phyloP scores from a whole-genome alignment of 139 green algal species.

The Chlorella vulgaris region DNA sequence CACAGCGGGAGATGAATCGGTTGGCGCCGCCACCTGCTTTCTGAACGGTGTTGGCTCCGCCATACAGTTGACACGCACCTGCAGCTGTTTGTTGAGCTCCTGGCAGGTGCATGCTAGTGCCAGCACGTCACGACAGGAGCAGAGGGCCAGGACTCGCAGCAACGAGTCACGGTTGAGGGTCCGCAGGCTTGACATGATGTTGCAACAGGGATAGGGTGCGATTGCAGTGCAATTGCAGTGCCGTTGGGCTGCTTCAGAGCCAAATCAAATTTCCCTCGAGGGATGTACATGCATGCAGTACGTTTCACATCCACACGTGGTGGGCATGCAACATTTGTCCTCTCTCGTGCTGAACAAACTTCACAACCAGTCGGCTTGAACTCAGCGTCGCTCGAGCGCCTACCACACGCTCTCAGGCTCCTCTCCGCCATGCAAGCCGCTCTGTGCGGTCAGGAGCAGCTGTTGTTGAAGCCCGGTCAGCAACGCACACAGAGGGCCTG shows the following conservation, averaged over 20 bases:
- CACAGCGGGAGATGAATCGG: not conserved
- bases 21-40: too few species aligned
- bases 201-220: too few species aligned
- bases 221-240: too few species aligned
- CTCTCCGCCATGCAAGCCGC: not conserved
- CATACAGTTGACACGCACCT: too few species aligned
- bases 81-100: not conserved
- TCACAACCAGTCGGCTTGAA: too few species aligned
- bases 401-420: too few species aligned
- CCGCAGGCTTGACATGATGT: not conserved
- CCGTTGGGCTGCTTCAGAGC: too few species aligned
- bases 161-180: not conserved
- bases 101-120: conserved; percentile 12
- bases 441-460: conserved; percentile 13
- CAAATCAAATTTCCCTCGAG: too few species aligned
- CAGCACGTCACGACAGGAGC: conserved; percentile 14
- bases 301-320: not conserved
- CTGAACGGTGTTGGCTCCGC: too few species aligned
- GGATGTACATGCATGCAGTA: not conserved
- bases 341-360: too few species aligned
- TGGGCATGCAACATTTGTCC: too few species aligned
- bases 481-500: not conserved
- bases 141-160: conserved; percentile 3
- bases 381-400: too few species aligned
- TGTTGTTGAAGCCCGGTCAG: not conserved